Evolutionary conservation across 2,329 filamentous ascomycete species (phyloP), one percentile per base, ranked within the genome.

Genomic region (Neonectria magnoliae): DNA sequence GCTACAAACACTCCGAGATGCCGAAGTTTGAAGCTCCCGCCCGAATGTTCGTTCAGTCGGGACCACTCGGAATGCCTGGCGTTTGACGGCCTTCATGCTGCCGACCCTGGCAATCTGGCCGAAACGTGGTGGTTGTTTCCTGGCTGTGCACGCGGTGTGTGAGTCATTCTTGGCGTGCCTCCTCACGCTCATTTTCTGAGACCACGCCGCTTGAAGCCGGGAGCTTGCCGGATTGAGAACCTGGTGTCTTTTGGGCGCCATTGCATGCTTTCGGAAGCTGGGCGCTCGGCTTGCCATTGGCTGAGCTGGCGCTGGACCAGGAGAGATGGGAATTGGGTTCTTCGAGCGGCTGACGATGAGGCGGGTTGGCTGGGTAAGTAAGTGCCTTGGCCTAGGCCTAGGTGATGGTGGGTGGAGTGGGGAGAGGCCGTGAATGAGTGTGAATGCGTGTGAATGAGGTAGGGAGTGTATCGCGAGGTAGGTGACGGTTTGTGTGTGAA

Each of bases 101-200:
- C 9, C 29, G 27, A 33, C 29, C 29, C 48, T 29, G 48, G 48
- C 59, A 33, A 18, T n/a, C 48, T 29, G 48, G 29, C 59, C 64
- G 55, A 71, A 67, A 60, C 63, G 56, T 57, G 51, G 38, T 53
- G 47, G 29, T 59, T 52, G 59, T 62, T 67, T 64, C 57, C 50
- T 71, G 60, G 60, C 42, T 64, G 65, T 65, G 67, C 69, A 66
- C 58, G 69, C 68, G 66, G 71, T 51, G 73, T 73, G 71, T 76
- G 74, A 75, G 70, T 76, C 72, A 76, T 72, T 53, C 56, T 59
- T 67, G 55, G 60, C 58, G 22, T 54, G 59, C 52, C 38, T 51
- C 57, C 62, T 68, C 57, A 65, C 57, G 60, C 38, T 57, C 52
- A 42, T 44, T 62, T 48, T 60, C 25, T 61, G 52, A 31, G 44